Evolutionary conservation across 129 eudicot genomes (phyloP).

Genomic region (Tagetes erecta): DNA sequence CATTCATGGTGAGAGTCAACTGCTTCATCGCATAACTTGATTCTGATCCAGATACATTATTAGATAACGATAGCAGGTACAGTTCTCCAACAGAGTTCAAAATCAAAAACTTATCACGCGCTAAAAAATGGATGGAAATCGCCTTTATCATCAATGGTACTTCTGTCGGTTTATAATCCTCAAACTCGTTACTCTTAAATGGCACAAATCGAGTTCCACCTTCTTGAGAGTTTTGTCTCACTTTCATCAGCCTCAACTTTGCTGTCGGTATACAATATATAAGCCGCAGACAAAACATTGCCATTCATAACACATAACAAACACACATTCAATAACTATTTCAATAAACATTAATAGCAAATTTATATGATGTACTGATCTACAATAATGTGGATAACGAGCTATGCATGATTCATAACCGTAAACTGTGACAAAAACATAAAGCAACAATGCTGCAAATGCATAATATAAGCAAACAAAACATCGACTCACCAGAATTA

Average conservation of each 20-base stretch:
- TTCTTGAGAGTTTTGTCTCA: slow-evolving; percentile 69
- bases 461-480: slow-evolving; percentile 8
- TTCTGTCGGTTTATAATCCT: slow-evolving; percentile 30
- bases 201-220: slow-evolving; percentile 59
- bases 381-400: not conserved
- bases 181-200: slow-evolving; percentile 48
- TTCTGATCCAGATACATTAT: slow-evolving; percentile 49
- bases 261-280: slow-evolving; percentile 66
- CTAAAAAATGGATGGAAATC: slow-evolving; percentile 64
- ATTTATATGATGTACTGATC: too few species aligned
- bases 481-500: slow-evolving; percentile 44
- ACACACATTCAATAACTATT: not conserved
- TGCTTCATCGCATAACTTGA: slow-evolving; percentile 48
- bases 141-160: slow-evolving; percentile 48
- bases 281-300: slow-evolving; percentile 47
- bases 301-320: not conserved
- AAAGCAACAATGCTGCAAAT: not conserved
- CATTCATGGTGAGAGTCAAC: slow-evolving; percentile 64
- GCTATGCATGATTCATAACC: not conserved
- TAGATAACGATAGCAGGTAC: slow-evolving; percentile 55
- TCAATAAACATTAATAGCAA: not conserved
- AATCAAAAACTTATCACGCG: slow-evolving; percentile 60
- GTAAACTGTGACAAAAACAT: not conserved
- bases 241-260: slow-evolving; percentile 61
- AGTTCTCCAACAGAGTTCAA: slow-evolving; percentile 68